Evolutionary conservation across 306 rosid genomes (phyloP), one percentile per base, ranked within the genome.

Genomic region (Rosa multiflora): DNA sequence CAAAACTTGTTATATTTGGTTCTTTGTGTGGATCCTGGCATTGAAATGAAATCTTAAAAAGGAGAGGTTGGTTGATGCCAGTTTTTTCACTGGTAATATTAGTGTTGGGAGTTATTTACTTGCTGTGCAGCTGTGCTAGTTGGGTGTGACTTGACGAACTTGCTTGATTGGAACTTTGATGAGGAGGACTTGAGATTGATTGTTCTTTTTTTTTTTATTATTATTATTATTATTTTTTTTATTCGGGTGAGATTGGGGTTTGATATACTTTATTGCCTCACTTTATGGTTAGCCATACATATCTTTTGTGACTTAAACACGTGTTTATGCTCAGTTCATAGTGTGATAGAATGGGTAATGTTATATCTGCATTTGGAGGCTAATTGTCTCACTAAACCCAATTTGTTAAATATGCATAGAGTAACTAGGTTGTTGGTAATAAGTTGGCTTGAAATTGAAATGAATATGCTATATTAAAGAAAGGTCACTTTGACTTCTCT

Each of bases 121-220:
- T 20, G 13, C 12, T 70, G 46, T 3, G 48, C 37, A 15, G 39
- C n/a, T 59, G 13, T 62, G 70, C 62, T 32, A 29, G 51, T 37
- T 61, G 52, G 76, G 52, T 17, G 59, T 17, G n/a, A 70, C 26
- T 58, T 62, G 29, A 76, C 5, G 62, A 62, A 23, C 46, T 8
- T 61, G 10, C 67, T 77, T 32, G 73, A 70, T 26, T 44, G 79
- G 66, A 62, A 32, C 59, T 26, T 64, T 64, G 46, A 64, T 29
- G 47, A 76, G 46, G 72, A 10, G 55, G 35, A 23, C 11, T 42
- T 75, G 37, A 6, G 11, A 2, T 67, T 48, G 32, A 63, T 11
- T 48, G 0, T 11, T 11, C 13, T 13, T 49, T 4, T 49, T 46
- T n/a, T n/a, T n/a, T n/a, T n/a, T n/a, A n/a, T n/a, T n/a, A n/a